These are phyloP conservation scores for Metschnikowia vanudenii DNA, from an alignment of 805 yeast genomes.

Conservation along the genomic window DNA sequence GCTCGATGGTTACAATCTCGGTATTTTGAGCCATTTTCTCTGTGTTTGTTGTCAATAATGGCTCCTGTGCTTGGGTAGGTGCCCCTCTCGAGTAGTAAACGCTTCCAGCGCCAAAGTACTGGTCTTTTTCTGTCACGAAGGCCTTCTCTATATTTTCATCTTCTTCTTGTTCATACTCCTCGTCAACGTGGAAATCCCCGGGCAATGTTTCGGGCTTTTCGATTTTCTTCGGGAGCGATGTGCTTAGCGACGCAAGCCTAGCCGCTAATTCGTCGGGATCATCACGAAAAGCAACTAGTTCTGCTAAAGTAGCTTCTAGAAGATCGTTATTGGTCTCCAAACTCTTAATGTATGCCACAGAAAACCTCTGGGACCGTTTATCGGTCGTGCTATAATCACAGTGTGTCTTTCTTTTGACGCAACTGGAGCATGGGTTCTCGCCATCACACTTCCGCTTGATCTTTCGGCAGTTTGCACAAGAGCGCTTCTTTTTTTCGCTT, in stretches of 20 bases:
- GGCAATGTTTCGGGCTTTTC: constrained; percentile 5
- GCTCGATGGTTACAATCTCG: constrained; percentile 13
- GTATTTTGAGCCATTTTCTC: background rate
- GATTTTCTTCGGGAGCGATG: constrained; percentile 9
- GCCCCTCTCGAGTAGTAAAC: constrained; percentile 14
- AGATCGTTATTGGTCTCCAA: constrained; percentile 20
- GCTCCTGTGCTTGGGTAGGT: constrained; percentile 8
- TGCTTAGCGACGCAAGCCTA: constrained; percentile 15
- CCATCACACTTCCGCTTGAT: constrained; percentile 22
- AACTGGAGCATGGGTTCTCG: constrained; percentile 18
- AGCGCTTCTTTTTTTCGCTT: constrained; percentile 12
- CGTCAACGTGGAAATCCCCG: constrained; percentile 3
- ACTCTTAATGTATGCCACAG: constrained; percentile 19
- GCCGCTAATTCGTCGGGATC: constrained; percentile 16
- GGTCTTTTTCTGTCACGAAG: constrained; percentile 10
- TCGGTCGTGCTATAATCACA: constrained; percentile 20
- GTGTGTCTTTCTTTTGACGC: constrained; percentile 11
- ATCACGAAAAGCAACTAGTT: constrained; percentile 15
- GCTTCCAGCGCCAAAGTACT: constrained; percentile 21
- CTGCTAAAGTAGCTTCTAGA: constrained; percentile 14
- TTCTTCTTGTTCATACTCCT: constrained; percentile 9
- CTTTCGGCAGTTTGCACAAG: constrained; percentile 21
- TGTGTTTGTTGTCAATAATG: constrained; percentile 1
- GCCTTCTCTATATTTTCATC: constrained; percentile 6
- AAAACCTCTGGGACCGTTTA: constrained; percentile 18